Evolutionary conservation across 2,329 filamentous ascomycete species (phyloP).

Genomic region (Mycocentrospora acerina): DNA sequence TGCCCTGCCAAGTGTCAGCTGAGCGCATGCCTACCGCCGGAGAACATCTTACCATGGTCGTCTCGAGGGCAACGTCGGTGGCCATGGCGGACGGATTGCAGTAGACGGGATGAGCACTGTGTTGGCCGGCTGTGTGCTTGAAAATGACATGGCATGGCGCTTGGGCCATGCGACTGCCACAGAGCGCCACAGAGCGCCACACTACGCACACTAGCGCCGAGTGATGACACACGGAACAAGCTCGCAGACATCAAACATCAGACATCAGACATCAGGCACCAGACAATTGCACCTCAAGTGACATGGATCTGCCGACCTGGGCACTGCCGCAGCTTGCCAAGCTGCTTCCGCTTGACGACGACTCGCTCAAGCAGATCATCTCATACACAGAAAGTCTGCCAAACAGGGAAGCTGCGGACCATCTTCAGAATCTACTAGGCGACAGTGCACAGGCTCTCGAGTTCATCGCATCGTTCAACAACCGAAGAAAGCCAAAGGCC

Average conservation of each 20-base stretch:
- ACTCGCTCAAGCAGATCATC: slow-evolving; percentile 80
- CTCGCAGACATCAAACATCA: slow-evolving; percentile 8
- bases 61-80: slow-evolving; percentile 78
- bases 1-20: slow-evolving; percentile 59
- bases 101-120: slow-evolving; percentile 16
- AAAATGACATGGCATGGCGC: slow-evolving; percentile 4
- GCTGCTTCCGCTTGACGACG: slow-evolving; percentile 81
- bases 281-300: slow-evolving; percentile 4
- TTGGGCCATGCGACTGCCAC: too few species aligned
- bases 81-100: slow-evolving; percentile 23
- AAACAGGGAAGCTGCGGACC: slow-evolving; percentile 74
- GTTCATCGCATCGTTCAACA: slow-evolving; percentile 75
- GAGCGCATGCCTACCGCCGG: neutral
- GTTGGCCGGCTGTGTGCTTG: slow-evolving; percentile 14
- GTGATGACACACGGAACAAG: slow-evolving; percentile 7
- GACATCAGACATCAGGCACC: slow-evolving; percentile 1
- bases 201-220: neutral
- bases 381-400: slow-evolving; percentile 78
- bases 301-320: slow-evolving; percentile 53
- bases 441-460: slow-evolving; percentile 75
- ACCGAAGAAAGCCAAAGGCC: slow-evolving; percentile 52
- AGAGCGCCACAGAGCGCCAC: too few species aligned
- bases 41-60: slow-evolving; percentile 67
- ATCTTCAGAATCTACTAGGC: slow-evolving; percentile 85
- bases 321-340: slow-evolving; percentile 71